Base-by-base conservation (phyloP, 2,329 filamentous ascomycete genomes). In the Allantophomopsis lycopodina region DNA sequence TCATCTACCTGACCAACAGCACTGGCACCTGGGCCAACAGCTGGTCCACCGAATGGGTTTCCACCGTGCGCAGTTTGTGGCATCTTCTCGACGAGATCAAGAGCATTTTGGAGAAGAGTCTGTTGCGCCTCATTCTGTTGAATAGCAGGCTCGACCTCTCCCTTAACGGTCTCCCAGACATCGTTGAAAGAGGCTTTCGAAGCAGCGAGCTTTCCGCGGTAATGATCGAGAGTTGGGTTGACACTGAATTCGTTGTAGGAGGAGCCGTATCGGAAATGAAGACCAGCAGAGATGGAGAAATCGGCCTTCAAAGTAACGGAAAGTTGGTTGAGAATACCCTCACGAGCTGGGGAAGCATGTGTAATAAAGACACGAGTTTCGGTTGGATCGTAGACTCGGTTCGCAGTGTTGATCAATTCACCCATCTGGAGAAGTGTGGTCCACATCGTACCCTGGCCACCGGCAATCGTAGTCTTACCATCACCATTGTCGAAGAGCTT, bases 181-280 rank as follows among this genome's bases (percentile, higher is more conserved):
- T 98, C 91, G 58, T 93, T 94, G 68, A 98, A 98, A 0, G 91
- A 96, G 1, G 91, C 89, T 64, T 95, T 96, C 37, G 89, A 96
- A 11, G 91, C 91, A 38, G 91, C 89, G 40, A 98, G 78, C 71
- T 98, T 98, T 57, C 91, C 93, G 43, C 93, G 86, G 63, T 98
- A 98, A 63, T 98, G 91, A 54, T 98, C 91, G 40, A 98, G 70
- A 0, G 89, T 95, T 2, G 91, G 93, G 60, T 98, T 98, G 56
- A 98, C 91, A 48, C 88, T 95, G 64, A 98, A 98, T 60, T 98
- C 93, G 63, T 98, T 98, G 71, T 98, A 98, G 1, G 93, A 98
- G 61, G 89, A 96, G 48, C 93, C 91, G 51, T 98, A 98, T 48
- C 91, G 76, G 78, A 98, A 98, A 63, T 98, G 91, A 20, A 98